phyloP scores from a whole-genome alignment of 305 asterid species.

The Solanum hybrid region DNA sequence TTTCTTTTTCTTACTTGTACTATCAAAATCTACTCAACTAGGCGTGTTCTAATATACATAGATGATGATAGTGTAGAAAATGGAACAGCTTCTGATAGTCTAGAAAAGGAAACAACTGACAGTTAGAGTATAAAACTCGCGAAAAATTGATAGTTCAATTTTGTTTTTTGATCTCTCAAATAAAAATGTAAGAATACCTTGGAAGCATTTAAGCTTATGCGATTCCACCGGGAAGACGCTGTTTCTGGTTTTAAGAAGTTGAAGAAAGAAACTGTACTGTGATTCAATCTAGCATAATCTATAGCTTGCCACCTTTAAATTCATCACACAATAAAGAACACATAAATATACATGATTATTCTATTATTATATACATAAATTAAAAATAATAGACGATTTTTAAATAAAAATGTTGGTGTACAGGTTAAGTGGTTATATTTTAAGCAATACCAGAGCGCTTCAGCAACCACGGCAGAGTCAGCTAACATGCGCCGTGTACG shows the following conservation, averaged over 20 bases:
- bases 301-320: conserved; percentile 41
- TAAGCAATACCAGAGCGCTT: conserved; percentile 59
- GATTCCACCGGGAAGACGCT: conserved; percentile 81
- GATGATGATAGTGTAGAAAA: neutral
- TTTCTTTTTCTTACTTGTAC: neutral
- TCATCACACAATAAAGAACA: neutral
- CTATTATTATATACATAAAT: too few species aligned
- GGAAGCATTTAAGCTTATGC: conserved; percentile 65
- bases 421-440: neutral
- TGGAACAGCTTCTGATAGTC: neutral
- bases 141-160: neutral
- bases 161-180: neutral
- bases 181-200: conserved; percentile 30
- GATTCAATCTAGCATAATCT: conserved; percentile 79
- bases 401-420: too few species aligned
- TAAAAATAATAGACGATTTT: too few species aligned
- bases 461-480: conserved; percentile 89
- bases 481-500: conserved; percentile 92
- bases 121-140: neutral
- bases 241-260: conserved; percentile 76
- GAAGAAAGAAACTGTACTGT: conserved; percentile 82
- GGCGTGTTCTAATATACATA: neutral
- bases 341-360: neutral
- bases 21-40: neutral
- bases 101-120: neutral